These are phyloP conservation scores for Pseudogymnoascus sp. DNA, from an alignment of 2,329 filamentous ascomycete species.

Conservation along the genomic window DNA sequence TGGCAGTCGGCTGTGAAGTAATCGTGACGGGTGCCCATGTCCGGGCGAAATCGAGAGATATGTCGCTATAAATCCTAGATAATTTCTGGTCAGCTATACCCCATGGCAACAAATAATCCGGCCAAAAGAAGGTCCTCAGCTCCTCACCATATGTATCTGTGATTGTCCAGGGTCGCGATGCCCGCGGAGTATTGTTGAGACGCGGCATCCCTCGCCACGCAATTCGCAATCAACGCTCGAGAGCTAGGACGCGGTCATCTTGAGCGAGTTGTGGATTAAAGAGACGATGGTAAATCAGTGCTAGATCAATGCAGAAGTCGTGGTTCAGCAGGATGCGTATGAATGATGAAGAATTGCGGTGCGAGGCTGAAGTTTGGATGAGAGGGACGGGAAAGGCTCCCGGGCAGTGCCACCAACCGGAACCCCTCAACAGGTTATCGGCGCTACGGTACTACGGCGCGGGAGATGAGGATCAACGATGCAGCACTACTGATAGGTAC, in stretches of 20 bases:
- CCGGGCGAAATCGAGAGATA: neutral
- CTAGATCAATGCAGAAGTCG: neutral
- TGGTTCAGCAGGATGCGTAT: neutral
- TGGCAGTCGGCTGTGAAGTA: neutral
- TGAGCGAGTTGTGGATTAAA: neutral
- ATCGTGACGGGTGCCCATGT: neutral
- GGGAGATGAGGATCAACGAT: slow-evolving; percentile 3
- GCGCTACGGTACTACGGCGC: neutral
- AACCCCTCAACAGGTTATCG: slow-evolving; percentile 5
- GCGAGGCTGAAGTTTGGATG: slow-evolving; percentile 2
- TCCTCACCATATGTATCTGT: slow-evolving; percentile 8
- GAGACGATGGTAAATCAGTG: neutral
- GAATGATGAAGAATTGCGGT: neutral
- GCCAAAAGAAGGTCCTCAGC: neutral
- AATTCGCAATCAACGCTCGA: neutral
- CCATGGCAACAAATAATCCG: neutral
- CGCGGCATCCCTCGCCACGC: neutral
- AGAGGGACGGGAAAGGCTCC: neutral
- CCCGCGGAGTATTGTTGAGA: slow-evolving; percentile 3
- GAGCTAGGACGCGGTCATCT: neutral
- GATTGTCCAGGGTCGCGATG: slow-evolving; percentile 4
- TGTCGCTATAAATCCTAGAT: slow-evolving; percentile 4
- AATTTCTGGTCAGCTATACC: neutral
- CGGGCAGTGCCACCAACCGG: neutral
- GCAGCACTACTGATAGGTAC: neutral